Evolutionary conservation across 2,329 filamentous ascomycete genomes (phyloP).

Genomic region (Sphaerulina populicola): DNA sequence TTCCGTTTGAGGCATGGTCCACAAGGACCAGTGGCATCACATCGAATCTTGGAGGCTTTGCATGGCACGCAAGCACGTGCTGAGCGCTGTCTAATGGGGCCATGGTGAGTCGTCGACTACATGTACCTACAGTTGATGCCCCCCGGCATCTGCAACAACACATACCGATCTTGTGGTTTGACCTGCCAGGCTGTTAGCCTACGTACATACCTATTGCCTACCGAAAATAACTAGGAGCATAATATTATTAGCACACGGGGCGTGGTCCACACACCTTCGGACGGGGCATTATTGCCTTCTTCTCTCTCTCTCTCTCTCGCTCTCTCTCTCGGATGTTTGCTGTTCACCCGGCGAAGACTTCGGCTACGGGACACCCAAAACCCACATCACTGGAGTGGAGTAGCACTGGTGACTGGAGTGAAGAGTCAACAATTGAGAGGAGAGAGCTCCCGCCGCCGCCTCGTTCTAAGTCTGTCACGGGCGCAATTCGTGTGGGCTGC

Average conservation of each 20-base stretch:
- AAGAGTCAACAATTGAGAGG: no score
- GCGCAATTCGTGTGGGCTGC: neutral
- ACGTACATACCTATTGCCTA: no score
- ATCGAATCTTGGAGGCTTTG: conserved; percentile 23
- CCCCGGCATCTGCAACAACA: neutral
- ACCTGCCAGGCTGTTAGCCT: conserved; percentile 11
- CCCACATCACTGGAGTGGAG: conserved; percentile 1
- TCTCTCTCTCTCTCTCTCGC: no score
- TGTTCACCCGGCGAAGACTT: neutral
- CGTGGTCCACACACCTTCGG: conserved; percentile 17
- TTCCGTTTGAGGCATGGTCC: conserved; percentile 18
- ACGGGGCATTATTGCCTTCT: no score
- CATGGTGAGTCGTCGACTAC: neutral
- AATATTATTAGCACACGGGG: neutral
- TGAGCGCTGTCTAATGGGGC: conserved; percentile 13
- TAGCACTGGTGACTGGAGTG: no score
- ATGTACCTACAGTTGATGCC: no score
- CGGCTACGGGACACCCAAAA: conserved; percentile 8
- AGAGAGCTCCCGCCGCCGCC: no score
- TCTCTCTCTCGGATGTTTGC: conserved; percentile 9
- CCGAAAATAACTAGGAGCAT: neutral
- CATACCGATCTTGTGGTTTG: conserved; percentile 14
- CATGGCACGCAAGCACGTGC: conserved; percentile 19
- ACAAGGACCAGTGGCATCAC: conserved; percentile 20
- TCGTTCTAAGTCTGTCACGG: neutral